Base-by-base conservation (phyloP, 345 rosid species). In the Sisymbrium irio region DNA sequence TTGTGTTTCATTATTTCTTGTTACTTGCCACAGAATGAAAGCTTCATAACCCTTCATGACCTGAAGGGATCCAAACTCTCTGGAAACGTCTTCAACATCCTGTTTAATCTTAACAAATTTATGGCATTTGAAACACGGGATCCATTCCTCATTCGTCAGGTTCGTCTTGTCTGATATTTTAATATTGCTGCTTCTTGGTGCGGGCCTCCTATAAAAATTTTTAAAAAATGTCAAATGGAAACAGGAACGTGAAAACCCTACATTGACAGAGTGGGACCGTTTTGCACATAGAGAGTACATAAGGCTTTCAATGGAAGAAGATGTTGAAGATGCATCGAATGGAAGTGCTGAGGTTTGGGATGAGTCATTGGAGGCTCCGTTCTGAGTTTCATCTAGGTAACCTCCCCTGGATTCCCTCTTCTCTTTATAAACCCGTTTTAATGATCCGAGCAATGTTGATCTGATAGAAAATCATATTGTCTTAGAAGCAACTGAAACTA, bases 281-380 rank as follows among this genome's bases (percentile, higher is more conserved):
- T 93, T 93, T 84, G 97, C 98, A 1, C 98, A 93, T 82, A 83
- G 98, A 83, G 98, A 93, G 78, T 93, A 93, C 62, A 91, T 93
- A 17, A 84, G 98, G 79, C 97, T 93, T 30, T 93, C 98, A 19
- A 91, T 93, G 98, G 98, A 93, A 83, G 98, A 93, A 80, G 98
- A 93, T 72, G 98, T 91, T 7, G 98, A 93, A 80, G 98, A 89
- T 82, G 97, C 90, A 58, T 93, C 98, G 4, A 91, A 93, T 81
- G 98, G 98, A 72, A 93, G 97, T 83, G 97, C 92, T 58, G 98
- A 93, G 67, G 96, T 91, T 46, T 93, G 98, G 98, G 98, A 93
- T 77, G 98, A 93, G 83, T 89, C 98, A 66, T 86, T 93, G 44
- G 98, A 93, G 81, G 96, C 98, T 78, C 97, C 98, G 20, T 93